Percentiles rank a stretch among this genome's conserved stretches.
These are phyloP conservation scores for Elongisporangium prolatum DNA, from an alignment of 352 stramenopile genomes.

Conservation along the genomic window DNA sequence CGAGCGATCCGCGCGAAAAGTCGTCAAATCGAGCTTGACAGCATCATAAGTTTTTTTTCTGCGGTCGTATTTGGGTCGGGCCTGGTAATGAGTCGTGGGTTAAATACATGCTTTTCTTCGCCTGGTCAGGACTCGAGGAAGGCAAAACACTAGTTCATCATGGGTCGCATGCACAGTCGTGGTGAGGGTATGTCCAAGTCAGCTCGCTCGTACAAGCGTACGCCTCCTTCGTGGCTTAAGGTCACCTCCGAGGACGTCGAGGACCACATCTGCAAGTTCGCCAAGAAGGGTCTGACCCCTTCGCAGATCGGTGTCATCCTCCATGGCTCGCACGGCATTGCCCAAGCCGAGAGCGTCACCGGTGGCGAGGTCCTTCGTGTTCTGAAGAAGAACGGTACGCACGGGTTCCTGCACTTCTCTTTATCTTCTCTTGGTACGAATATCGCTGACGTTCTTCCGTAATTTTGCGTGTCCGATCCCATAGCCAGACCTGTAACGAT, in stretches of 20 bases:
- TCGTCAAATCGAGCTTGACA: constrained; percentile 21
- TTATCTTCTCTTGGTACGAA: no score
- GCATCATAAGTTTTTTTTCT: no score
- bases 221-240: constrained; percentile 98
- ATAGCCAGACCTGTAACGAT: no score
- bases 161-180: constrained; percentile 98
- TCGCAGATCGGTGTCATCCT: constrained; percentile 99
- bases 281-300: constrained; percentile 97
- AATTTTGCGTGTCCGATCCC: no score
- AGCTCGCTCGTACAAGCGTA: constrained; percentile 98
- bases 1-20: constrained; percentile 35
- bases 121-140: no score
- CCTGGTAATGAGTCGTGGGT: no score
- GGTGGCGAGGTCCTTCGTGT: constrained; percentile 99
- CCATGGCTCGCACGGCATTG: constrained; percentile 99
- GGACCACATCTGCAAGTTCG: constrained; percentile 99
- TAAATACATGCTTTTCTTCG: no score
- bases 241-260: constrained; percentile 95
- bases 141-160: constrained; percentile 59
- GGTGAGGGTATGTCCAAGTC: constrained; percentile 99
- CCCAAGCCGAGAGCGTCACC: constrained; percentile 98
- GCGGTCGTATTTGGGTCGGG: no score
- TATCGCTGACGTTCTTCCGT: no score
- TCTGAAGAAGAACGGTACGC: constrained; percentile 98
- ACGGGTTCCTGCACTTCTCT: no score